These are phyloP conservation scores for Daldinia bambusicola DNA, from an alignment of 495 filamentous ascomycete species.

Conservation along the genomic window DNA sequence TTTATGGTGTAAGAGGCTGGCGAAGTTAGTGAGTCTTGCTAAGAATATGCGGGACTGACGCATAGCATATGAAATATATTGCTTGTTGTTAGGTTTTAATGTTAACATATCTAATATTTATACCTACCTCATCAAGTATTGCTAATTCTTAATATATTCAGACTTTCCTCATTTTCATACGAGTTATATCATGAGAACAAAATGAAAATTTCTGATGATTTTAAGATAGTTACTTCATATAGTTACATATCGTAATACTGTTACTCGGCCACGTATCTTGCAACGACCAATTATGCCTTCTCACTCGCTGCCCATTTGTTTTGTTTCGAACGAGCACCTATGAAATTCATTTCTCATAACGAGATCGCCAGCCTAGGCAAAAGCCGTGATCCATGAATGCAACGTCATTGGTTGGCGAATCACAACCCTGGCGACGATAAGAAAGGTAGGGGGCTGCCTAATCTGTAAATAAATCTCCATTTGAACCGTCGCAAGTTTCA, in stretches of 20 bases:
- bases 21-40: no score
- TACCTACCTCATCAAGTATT: no score
- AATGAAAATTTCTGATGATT: no score
- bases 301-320: neutral
- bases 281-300: neutral
- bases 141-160: no score
- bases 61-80: no score
- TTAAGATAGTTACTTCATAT: no score
- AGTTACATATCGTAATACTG: neutral
- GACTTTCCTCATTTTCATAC: no score
- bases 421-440: slow-evolving; percentile 31
- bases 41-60: no score
- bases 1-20: no score
- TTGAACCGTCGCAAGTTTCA: slow-evolving; percentile 16
- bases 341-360: neutral
- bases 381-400: slow-evolving; percentile 27
- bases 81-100: no score
- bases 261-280: slow-evolving; percentile 1
- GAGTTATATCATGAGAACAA: no score
- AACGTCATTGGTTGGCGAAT: slow-evolving; percentile 35
- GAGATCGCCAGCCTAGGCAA: slow-evolving; percentile 21
- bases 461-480: slow-evolving; percentile 18
- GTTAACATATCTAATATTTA: no score
- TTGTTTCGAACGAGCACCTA: slow-evolving; percentile 6
- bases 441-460: slow-evolving; percentile 15